Conservation (phyloP, 352 stramenopile species). For the Globisporangium nunn region DNA sequence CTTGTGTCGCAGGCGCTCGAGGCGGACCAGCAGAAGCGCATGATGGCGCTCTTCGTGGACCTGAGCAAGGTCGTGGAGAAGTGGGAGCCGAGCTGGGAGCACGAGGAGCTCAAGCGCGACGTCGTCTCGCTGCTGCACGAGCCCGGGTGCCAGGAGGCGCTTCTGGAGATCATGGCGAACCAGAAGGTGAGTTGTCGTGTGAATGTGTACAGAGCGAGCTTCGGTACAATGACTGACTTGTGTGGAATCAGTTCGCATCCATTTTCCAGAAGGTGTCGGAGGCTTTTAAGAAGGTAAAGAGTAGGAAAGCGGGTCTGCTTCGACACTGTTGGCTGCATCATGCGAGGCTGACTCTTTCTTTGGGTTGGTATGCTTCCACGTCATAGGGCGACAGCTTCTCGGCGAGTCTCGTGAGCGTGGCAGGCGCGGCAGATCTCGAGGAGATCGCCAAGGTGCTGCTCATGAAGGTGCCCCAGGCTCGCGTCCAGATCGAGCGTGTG, state of each 20-base stretch:
- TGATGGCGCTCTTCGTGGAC: constrained; percentile 67
- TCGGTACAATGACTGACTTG: neutral
- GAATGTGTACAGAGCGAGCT: neutral
- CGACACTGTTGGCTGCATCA: too few species aligned
- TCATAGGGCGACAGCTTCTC: constrained; percentile 33
- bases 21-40: constrained; percentile 49
- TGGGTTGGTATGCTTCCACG: neutral
- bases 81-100: constrained; percentile 48
- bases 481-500: constrained; percentile 66
- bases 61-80: constrained; percentile 72
- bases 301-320: too few species aligned
- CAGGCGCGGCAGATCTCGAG: constrained; percentile 44
- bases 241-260: constrained; percentile 31
- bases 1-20: constrained; percentile 38
- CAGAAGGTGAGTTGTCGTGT: constrained; percentile 2
- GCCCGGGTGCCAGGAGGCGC: constrained; percentile 57
- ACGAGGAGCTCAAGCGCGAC: constrained; percentile 62
- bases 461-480: constrained; percentile 63
- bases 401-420: constrained; percentile 42
- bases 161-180: constrained; percentile 55
- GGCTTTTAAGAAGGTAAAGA: constrained; percentile 40
- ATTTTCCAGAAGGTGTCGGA: constrained; percentile 59
- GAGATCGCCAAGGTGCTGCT: constrained; percentile 71
- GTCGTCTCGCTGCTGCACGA: constrained; percentile 69
- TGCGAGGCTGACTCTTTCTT: neutral